These are phyloP conservation scores for Pythium myriotylum DNA, from an alignment of 352 stramenopile genomes.

Conservation along the genomic window DNA sequence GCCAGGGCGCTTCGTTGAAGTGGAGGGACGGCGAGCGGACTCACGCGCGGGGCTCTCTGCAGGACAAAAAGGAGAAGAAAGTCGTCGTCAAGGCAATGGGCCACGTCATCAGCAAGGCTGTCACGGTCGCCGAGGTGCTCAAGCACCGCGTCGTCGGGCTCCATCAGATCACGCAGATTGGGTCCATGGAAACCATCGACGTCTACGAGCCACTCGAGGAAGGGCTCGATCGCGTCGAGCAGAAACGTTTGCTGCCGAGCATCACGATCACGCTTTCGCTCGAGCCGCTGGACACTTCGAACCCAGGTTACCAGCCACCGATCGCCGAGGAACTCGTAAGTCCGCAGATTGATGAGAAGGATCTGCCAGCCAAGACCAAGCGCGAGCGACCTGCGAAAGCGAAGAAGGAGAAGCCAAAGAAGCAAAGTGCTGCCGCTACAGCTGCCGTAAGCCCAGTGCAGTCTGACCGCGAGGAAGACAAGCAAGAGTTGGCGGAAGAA, in stretches of 20 bases:
- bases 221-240: slow-evolving; percentile 80
- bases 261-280: slow-evolving; percentile 81
- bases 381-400: slow-evolving; percentile 12
- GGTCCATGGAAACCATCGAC: slow-evolving; percentile 78
- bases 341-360: slow-evolving; percentile 37
- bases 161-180: slow-evolving; percentile 81
- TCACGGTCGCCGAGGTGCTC: slow-evolving; percentile 83
- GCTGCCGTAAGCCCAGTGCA: neutral
- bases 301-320: slow-evolving; percentile 75
- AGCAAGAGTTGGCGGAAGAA: slow-evolving; percentile 29
- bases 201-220: slow-evolving; percentile 87
- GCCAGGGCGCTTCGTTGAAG: slow-evolving; percentile 13
- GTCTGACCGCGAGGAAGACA: slow-evolving; percentile 25
- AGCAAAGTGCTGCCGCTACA: slow-evolving; percentile 4
- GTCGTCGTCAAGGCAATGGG: slow-evolving; percentile 84
- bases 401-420: slow-evolving; percentile 35
- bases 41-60: no score
- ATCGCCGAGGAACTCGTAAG: slow-evolving; percentile 61
- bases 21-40: neutral
- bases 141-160: slow-evolving; percentile 75
- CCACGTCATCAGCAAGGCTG: slow-evolving; percentile 83
- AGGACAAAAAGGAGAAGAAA: slow-evolving; percentile 67
- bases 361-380: slow-evolving; percentile 25
- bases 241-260: slow-evolving; percentile 65
- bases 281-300: slow-evolving; percentile 53